Conservation (phyloP, 2,329 filamentous ascomycete genomes). For the Colletotrichum australisinense region DNA sequence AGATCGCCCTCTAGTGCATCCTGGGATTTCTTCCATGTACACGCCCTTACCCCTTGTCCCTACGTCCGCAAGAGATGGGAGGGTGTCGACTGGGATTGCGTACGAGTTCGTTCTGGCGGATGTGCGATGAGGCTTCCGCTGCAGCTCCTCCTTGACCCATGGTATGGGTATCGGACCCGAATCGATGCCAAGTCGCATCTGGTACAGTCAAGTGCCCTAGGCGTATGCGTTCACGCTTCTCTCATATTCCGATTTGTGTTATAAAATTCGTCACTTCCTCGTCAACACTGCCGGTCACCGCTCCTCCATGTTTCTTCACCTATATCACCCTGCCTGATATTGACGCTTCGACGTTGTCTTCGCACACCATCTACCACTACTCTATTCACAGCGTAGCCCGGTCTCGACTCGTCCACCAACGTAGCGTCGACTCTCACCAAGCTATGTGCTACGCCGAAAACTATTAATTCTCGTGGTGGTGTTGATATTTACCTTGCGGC, state of each 20-base stretch:
- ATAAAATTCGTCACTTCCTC: conserved; percentile 33
- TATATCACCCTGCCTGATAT: not conserved
- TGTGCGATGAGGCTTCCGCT: conserved; percentile 28
- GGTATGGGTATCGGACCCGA: conserved; percentile 32
- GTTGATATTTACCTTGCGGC: conserved; percentile 3
- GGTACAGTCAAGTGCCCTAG: conserved; percentile 3
- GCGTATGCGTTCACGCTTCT: conserved; percentile 6
- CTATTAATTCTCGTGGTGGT: conserved; percentile 6
- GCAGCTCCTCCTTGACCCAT: conserved; percentile 29
- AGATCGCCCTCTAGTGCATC: conserved; percentile 24
- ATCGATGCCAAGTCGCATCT: conserved; percentile 26
- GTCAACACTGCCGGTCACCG: not conserved
- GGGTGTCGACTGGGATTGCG: conserved; percentile 28
- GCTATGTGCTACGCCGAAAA: conserved; percentile 10
- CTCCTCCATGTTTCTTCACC: conserved; percentile 1
- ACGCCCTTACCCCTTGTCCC: conserved; percentile 22
- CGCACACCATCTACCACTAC: not conserved
- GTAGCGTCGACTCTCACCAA: not conserved
- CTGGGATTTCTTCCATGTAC: conserved; percentile 12
- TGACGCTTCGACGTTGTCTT: not conserved
- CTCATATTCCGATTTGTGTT: conserved; percentile 23
- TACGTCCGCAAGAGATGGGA: conserved; percentile 32
- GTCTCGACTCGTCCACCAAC: not conserved
- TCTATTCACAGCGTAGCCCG: not conserved
- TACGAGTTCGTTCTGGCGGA: conserved; percentile 28